Conservation (phyloP, 495 filamentous ascomycete species). For the Aspergillus ellipticus region DNA sequence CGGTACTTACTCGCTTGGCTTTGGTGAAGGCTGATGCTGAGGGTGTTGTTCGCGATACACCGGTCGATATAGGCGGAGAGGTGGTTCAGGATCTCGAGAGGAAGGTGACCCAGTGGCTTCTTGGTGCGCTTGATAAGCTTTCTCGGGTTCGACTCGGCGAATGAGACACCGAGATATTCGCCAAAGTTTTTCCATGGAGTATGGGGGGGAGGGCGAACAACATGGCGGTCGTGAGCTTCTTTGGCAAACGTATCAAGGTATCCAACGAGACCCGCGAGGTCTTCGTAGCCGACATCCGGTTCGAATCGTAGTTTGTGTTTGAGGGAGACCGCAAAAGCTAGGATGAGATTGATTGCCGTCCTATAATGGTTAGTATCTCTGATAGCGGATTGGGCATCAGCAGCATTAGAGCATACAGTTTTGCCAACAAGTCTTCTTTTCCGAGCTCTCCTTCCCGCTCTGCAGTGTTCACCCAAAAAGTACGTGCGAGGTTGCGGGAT, state of each 20-base stretch:
- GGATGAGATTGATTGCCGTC: constrained; percentile 74
- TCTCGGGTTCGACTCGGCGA: constrained; percentile 68
- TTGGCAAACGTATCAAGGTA: constrained; percentile 58
- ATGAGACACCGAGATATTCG: constrained; percentile 66
- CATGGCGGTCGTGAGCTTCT: constrained; percentile 53
- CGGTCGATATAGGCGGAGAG: constrained; percentile 63
- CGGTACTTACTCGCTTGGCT: constrained; percentile 38
- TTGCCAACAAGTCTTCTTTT: constrained; percentile 69
- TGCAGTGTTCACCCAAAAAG: constrained; percentile 71
- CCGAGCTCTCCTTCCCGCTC: constrained; percentile 60
- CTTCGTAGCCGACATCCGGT: constrained; percentile 71
- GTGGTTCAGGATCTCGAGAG: constrained; percentile 73
- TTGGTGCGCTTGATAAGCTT: constrained; percentile 65
- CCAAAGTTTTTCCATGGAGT: constrained; percentile 59
- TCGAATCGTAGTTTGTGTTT: constrained; percentile 90
- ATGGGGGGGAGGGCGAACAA: constrained; percentile 38
- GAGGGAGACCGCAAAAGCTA: constrained; percentile 70
- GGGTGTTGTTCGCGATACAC: constrained; percentile 49
- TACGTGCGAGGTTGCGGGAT: constrained; percentile 68
- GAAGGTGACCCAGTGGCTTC: constrained; percentile 67
- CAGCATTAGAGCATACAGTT: constrained; percentile 42
- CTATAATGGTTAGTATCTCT: constrained; percentile 28
- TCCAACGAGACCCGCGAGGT: constrained; percentile 47
- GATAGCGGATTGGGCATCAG: background rate
- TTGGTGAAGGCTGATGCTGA: constrained; percentile 46